phyloP scores from a whole-genome alignment of 164 flowering plant genomes.

The Cinnamomum micranthum region DNA sequence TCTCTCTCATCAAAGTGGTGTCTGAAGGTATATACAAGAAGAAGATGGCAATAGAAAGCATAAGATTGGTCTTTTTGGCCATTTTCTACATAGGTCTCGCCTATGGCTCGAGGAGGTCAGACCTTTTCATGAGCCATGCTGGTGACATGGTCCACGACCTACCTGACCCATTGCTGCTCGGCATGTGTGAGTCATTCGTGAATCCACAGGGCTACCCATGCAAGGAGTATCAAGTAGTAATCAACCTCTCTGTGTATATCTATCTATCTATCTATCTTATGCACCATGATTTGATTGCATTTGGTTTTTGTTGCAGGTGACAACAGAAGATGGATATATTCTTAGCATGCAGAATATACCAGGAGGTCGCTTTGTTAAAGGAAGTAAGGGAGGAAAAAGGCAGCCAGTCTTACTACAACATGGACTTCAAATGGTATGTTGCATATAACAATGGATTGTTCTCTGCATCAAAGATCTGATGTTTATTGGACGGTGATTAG shows the following conservation, averaged over 20 bases:
- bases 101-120: conserved; percentile 2
- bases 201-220: conserved; percentile 56
- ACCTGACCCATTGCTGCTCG: background rate
- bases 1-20: background rate
- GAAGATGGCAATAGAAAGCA: background rate
- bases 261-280: background rate
- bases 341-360: conserved; percentile 65
- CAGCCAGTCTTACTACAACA: conserved; percentile 69
- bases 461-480: too few species aligned
- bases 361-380: conserved; percentile 33
- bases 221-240: conserved; percentile 56
- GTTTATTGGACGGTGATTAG: background rate
- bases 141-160: background rate
- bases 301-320: conserved; percentile 34
- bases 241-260: too few species aligned
- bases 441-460: background rate
- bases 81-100: conserved; percentile 10
- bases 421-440: conserved; percentile 62
- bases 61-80: background rate
- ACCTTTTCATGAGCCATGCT: background rate
- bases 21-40: background rate
- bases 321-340: conserved; percentile 61
- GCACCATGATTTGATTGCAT: background rate
- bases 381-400: conserved; percentile 9
- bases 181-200: conserved; percentile 48